These are phyloP conservation scores for Pistacia integerrima DNA, from an alignment of 345 rosid genomes.

Conservation along the genomic window DNA sequence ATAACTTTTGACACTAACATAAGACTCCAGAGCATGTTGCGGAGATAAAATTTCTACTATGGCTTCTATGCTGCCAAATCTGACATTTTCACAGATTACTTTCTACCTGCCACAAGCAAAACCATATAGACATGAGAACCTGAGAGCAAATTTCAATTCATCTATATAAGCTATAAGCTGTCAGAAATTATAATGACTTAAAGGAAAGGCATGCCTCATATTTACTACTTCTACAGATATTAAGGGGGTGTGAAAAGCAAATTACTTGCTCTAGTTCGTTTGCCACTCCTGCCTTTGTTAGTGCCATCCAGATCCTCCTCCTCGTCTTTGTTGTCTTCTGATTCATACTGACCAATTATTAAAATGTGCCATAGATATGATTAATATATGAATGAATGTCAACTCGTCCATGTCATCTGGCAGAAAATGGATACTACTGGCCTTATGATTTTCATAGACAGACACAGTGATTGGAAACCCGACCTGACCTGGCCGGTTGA, in stretches of 20 bases:
- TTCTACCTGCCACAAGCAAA: slow-evolving; percentile 10
- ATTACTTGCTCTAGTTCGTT: slow-evolving; percentile 2
- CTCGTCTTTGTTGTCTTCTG: not conserved
- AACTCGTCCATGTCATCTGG: not conserved
- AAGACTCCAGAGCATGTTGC: not conserved
- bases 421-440: not conserved
- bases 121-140: not conserved
- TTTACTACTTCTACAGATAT: not conserved
- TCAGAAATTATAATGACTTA: not conserved
- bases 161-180: not conserved
- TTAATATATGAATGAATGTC: not conserved
- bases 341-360: not conserved
- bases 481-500: no score
- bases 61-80: not conserved
- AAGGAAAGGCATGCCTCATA: not conserved
- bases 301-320: not conserved
- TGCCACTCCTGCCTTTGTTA: not conserved
- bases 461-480: no score
- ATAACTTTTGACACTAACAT: not conserved
- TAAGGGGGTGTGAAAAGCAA: not conserved
- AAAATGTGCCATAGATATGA: not conserved
- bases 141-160: no score
- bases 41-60: not conserved
- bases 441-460: no score
- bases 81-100: not conserved